phyloP scores from a whole-genome alignment of 1,284 basidiomycete species.

The Apiotrichum montevideense region DNA sequence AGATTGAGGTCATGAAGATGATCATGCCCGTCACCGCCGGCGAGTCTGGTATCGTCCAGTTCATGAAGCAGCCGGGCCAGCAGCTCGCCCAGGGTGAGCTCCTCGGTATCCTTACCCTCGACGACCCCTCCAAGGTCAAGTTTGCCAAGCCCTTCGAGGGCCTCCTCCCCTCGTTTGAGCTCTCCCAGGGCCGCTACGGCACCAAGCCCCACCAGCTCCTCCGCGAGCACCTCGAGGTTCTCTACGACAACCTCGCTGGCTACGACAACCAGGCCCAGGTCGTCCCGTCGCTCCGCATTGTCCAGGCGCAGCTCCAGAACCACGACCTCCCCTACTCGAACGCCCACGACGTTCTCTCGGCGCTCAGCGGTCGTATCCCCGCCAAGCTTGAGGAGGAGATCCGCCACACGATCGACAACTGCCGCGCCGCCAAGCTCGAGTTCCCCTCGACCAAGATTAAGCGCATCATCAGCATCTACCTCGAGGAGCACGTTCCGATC shows the following conservation, averaged over 20 bases:
- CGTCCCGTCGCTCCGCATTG: constrained; percentile 37
- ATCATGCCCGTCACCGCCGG: constrained; percentile 96
- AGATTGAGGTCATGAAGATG: constrained; percentile 99
- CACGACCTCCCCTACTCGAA: constrained; percentile 87
- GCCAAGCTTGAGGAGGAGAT: constrained; percentile 82
- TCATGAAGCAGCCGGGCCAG: constrained; percentile 97
- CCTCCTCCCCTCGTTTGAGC: constrained; percentile 77
- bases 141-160: constrained; percentile 98
- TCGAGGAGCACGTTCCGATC: constrained; percentile 71
- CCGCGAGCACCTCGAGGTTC: constrained; percentile 65
- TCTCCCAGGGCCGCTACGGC: constrained; percentile 72
- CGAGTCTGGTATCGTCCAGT: constrained; percentile 91
- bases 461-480: constrained; percentile 64
- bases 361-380: constrained; percentile 90
- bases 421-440: constrained; percentile 67
- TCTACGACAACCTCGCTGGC: constrained; percentile 89
- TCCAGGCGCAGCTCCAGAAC: constrained; percentile 53
- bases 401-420: constrained; percentile 68
- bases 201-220: constrained; percentile 88
- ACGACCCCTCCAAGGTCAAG: constrained; percentile 94
- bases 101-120: constrained; percentile 91
- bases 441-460: constrained; percentile 65
- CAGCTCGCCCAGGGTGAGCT: constrained; percentile 97
- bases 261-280: constrained; percentile 73
- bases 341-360: constrained; percentile 73